phyloP scores from a whole-genome alignment of 2,329 filamentous ascomycete genomes.

The Elsinoe arachidis region DNA sequence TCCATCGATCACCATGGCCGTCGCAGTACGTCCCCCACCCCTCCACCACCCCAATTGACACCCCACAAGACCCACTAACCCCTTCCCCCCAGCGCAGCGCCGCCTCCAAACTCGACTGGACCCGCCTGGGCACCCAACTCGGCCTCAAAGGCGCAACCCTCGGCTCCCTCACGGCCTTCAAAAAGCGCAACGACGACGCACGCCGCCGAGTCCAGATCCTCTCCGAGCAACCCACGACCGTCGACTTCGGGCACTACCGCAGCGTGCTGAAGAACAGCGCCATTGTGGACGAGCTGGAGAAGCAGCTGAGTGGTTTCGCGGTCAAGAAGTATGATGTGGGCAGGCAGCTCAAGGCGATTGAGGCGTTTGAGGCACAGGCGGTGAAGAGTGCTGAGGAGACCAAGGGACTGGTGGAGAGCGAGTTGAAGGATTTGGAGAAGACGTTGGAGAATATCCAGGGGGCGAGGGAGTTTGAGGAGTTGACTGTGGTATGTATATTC shows the following conservation, averaged over 20 bases:
- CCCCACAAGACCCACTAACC: background rate
- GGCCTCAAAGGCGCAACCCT: constrained; percentile 94
- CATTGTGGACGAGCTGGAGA: constrained; percentile 94
- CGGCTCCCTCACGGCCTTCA: constrained; percentile 86
- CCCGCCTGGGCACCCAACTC: constrained; percentile 85
- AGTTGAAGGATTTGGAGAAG: constrained; percentile 87
- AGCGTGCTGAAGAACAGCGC: constrained; percentile 89
- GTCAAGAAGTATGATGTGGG: constrained; percentile 83
- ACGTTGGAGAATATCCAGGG: constrained; percentile 96
- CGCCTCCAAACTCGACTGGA: constrained; percentile 99
- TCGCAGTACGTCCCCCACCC: constrained; percentile 47
- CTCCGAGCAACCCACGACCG: constrained; percentile 69
- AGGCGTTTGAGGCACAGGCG: constrained; percentile 94
- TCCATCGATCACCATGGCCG: constrained; percentile 54
- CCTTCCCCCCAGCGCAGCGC: constrained; percentile 68
- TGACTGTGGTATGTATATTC: constrained; percentile 76
- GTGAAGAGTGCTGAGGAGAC: constrained; percentile 95
- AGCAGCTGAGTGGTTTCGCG: constrained; percentile 86
- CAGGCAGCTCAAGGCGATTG: constrained; percentile 95
- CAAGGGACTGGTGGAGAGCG: constrained; percentile 89
- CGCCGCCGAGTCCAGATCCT: constrained; percentile 85
- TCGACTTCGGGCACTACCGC: constrained; percentile 95
- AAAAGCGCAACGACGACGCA: constrained; percentile 98
- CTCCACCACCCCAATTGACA: constrained; percentile 3
- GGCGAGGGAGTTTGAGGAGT: constrained; percentile 88